Evolutionary conservation across 495 filamentous ascomycete genomes (phyloP).

Genomic region (Hyphodiscus hymeniophilus): DNA sequence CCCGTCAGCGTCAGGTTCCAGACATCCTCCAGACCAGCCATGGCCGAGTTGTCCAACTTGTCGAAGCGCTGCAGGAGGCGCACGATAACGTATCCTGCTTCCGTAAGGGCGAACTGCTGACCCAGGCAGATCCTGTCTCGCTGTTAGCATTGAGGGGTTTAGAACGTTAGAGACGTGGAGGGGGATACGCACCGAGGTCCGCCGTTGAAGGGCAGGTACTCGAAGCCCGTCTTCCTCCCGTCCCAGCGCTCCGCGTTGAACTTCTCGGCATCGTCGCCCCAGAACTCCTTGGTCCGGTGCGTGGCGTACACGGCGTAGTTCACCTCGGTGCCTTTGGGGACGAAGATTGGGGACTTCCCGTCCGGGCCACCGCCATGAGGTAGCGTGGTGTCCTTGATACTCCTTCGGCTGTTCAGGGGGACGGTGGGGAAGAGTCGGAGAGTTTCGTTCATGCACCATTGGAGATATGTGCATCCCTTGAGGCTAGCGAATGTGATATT

Average conservation of each 20-base stretch:
- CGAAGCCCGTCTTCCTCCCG: constrained; percentile 22
- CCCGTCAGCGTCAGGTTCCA: constrained; percentile 14
- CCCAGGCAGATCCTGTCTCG: constrained; percentile 47
- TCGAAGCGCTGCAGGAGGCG: constrained; percentile 57
- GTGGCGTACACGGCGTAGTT: constrained; percentile 40
- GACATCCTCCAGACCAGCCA: constrained; percentile 24
- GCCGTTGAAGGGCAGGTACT: constrained; percentile 52
- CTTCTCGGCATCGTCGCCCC: constrained; percentile 40
- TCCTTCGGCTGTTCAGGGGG: constrained; percentile 33
- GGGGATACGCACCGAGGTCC: too few species aligned
- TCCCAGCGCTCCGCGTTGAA: constrained; percentile 56
- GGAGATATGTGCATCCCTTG: constrained; percentile 35
- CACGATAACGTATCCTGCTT: constrained; percentile 47
- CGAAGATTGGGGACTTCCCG: constrained; percentile 21
- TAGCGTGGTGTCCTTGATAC: constrained; percentile 38
- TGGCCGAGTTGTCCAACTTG: constrained; percentile 40
- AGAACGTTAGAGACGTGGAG: too few species aligned
- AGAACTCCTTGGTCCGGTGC: constrained; percentile 50
- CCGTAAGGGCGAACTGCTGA: constrained; percentile 49
- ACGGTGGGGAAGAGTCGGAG: constrained; percentile 34
- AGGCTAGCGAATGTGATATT: constrained; percentile 29
- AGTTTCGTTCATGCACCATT: constrained; percentile 40
- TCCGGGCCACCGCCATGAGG: constrained; percentile 42
- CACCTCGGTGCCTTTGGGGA: constrained; percentile 25
- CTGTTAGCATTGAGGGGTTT: too few species aligned